phyloP scores from a whole-genome alignment of 495 filamentous ascomycete species.

The Penicillium fimorum region DNA sequence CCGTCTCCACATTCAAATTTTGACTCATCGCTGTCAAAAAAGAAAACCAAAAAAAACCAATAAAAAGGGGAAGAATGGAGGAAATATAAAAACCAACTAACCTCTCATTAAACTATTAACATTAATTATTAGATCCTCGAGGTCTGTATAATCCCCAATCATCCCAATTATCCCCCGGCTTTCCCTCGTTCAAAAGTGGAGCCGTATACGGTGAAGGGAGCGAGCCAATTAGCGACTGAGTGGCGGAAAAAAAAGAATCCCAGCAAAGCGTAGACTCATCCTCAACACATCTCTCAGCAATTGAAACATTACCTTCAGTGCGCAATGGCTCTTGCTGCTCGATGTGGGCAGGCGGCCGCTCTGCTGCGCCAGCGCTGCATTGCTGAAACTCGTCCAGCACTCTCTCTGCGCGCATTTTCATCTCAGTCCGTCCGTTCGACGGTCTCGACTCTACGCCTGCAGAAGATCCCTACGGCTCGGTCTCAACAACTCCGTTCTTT shows the following conservation, averaged over 20 bases:
- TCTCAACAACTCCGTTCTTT: constrained; percentile 49
- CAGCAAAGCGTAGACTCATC: constrained; percentile 26
- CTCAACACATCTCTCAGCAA: constrained; percentile 21
- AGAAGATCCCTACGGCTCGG: constrained; percentile 38
- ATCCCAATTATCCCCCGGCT: constrained; percentile 1
- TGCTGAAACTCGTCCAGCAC: constrained; percentile 40
- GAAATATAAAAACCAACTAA: neutral
- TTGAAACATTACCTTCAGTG: constrained; percentile 27
- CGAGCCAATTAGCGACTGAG: constrained; percentile 28
- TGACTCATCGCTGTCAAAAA: constrained; percentile 20
- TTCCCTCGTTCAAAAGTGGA: constrained; percentile 24
- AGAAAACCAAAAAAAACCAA: constrained; percentile 14
- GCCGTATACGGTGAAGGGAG: constrained; percentile 27
- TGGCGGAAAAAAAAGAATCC: constrained; percentile 32
- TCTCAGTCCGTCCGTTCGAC: constrained; percentile 38
- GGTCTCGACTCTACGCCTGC: constrained; percentile 39
- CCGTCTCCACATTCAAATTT: constrained; percentile 10
- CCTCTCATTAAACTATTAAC: constrained; percentile 8
- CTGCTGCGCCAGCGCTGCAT: constrained; percentile 48
- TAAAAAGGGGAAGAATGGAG: neutral
- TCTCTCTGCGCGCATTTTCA: constrained; percentile 44
- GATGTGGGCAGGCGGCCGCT: constrained; percentile 49
- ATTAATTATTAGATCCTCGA: neutral
- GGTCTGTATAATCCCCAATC: constrained; percentile 2
- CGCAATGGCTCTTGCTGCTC: constrained; percentile 53